Evolutionary conservation across 2,329 filamentous ascomycete genomes (phyloP), one percentile per base, ranked within the genome.

Genomic region (Paracamarosporium sp.): DNA sequence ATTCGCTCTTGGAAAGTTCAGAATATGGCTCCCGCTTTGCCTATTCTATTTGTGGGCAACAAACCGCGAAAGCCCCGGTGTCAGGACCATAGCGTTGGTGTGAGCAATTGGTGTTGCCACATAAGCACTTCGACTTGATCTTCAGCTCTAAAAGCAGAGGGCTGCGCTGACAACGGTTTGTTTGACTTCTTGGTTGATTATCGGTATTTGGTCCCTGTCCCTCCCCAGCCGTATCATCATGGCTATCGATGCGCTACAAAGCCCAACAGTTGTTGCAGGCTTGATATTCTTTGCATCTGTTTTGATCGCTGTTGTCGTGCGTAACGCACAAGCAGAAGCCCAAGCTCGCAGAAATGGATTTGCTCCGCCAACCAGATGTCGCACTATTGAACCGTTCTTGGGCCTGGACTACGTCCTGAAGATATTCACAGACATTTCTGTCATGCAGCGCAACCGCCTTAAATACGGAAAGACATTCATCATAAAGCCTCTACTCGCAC

Each of bases 401-500:
- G 33, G 22, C 20, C 20, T 50, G 15, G 47, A 50, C 24, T 40
- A 50, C 15, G 15, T 40, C 20, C 4, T 40, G 20, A 38, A 40
- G n/a, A 2, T 50, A 2, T 50, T 38, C 33, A 6, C 3, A 1
- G 47, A 50, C 24, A 28, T 28, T 2, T 38, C 31, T 1, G 15
- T 38, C 24, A 25, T 40, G 33, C 47, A 50, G 47, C 47, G 47
- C 24, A 50, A 50, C 35, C 47, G 47, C 5, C 33, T 50, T n/a
- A 20, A 35, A 15, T 50, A 50, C 33, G 47, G 47, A 13, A 50
- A 38, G 13, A 50, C 47, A 5, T 50, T 50, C 15, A 50, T 50
- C 22, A 20, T 50, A 13, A 28, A 50, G 15, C 33, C 47, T 17
- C 24, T 38, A 22, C 13, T 50, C n/a, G 22, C 28, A 28, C 2